Percentiles rank a stretch among this genome's conserved stretches.
These are phyloP conservation scores for Penicillium fuscoglaucum DNA, from an alignment of 2,329 filamentous ascomycete species.

Conservation along the genomic window DNA sequence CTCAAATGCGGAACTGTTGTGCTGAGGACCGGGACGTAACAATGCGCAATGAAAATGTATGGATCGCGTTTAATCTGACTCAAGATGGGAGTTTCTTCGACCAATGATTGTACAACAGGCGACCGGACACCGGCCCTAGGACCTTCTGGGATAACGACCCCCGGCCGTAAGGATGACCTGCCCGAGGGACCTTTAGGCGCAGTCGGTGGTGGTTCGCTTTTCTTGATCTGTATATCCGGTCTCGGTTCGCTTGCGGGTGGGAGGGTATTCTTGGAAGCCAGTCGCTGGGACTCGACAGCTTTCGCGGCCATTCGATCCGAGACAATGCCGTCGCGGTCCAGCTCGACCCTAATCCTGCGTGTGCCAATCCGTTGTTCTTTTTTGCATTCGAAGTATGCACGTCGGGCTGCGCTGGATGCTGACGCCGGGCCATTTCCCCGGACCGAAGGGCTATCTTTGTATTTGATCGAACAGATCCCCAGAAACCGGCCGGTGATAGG, in stretches of 20 bases:
- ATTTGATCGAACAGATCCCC: constrained; percentile 88
- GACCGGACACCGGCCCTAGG: constrained; percentile 41
- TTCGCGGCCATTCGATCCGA: constrained; percentile 77
- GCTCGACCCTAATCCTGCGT: constrained; percentile 75
- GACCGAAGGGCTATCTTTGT: constrained; percentile 67
- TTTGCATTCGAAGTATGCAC: constrained; percentile 70
- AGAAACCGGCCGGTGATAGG: constrained; percentile 92
- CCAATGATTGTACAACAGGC: constrained; percentile 48
- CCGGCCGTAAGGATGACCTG: constrained; percentile 43
- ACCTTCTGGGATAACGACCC: constrained; percentile 37
- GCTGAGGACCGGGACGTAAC: constrained; percentile 80
- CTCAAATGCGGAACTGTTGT: constrained; percentile 88
- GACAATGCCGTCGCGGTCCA: constrained; percentile 83
- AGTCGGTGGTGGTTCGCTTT: constrained; percentile 70
- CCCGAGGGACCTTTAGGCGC: constrained; percentile 83
- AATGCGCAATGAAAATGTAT: constrained; percentile 86
- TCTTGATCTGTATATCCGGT: constrained; percentile 44
- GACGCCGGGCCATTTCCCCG: constrained; percentile 57
- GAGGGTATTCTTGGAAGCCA: constrained; percentile 45
- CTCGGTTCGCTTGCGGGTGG: constrained; percentile 31
- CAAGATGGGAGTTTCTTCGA: constrained; percentile 68
- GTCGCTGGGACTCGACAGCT: constrained; percentile 67
- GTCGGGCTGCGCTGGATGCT: constrained; percentile 77
- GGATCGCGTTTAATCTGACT: constrained; percentile 73
- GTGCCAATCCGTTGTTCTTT: constrained; percentile 78